These are phyloP conservation scores for Penicillium fimorum DNA, from an alignment of 495 filamentous ascomycete species.

Conservation along the genomic window DNA sequence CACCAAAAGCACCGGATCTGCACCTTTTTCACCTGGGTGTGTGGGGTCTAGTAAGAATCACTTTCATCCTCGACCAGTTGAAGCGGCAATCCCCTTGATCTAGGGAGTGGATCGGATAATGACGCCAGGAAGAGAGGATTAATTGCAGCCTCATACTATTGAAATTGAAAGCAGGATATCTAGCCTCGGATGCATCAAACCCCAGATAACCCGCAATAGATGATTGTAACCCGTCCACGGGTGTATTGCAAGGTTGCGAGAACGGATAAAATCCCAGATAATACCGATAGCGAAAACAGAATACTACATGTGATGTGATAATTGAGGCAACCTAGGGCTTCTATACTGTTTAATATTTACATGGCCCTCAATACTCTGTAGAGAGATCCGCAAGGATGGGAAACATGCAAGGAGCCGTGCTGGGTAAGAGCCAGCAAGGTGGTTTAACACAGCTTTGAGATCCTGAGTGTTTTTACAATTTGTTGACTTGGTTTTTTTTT, in stretches of 20 bases:
- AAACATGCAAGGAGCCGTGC: conserved; percentile 28
- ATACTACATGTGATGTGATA: background rate
- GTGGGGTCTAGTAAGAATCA: background rate
- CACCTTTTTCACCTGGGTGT: background rate
- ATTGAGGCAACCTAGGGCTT: background rate
- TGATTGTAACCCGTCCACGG: background rate
- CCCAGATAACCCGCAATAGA: background rate
- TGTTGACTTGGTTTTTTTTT: background rate
- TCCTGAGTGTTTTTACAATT: conserved; percentile 6
- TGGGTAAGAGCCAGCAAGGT: conserved; percentile 14
- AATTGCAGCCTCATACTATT: conserved; percentile 3
- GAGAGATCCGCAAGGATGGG: conserved; percentile 20
- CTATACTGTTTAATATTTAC: background rate
- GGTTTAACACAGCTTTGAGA: conserved; percentile 11
- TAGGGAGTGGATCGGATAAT: conserved; percentile 7
- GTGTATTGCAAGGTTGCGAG: background rate
- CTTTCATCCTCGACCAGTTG: background rate
- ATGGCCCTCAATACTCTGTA: background rate
- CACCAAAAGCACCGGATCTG: background rate
- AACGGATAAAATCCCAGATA: background rate
- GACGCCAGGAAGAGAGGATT: conserved; percentile 11
- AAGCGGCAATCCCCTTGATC: conserved; percentile 2
- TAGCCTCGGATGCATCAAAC: conserved; percentile 1
- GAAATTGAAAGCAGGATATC: conserved; percentile 3
- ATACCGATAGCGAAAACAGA: background rate